Evolutionary conservation across 768 basidiomycete species (phyloP), one percentile per base, ranked within the genome.

Genomic region (Chalciporus piperatus): DNA sequence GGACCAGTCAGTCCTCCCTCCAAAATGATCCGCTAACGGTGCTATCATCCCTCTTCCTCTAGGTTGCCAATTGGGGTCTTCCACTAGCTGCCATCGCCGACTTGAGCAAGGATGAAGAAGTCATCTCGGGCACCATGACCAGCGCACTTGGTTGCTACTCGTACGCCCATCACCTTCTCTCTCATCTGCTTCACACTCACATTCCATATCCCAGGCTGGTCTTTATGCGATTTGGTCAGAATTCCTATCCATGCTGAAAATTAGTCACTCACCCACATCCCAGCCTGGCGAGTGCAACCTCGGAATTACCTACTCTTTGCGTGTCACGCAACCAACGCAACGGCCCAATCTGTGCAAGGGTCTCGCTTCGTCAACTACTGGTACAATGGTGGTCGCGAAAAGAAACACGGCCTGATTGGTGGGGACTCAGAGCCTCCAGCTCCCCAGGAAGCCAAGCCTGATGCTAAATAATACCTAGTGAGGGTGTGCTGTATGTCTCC

Each of bases 41-140:
- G 30, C 40, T 27, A 41, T 46, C 35, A 37, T 37, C 35, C 19
- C 42, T 41, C 47, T 45, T 54, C 41, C 49, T 43, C 45, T 63
- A 96, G 95, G 86, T 94, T 55, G 96, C 96, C 55, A 99, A 99
- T 76, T 99, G 96, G 91, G 96, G 96, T 63, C 81, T 99, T 16
- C 96, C 96, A 52, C 73, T 98, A 35, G 96, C 96, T 62, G 96
- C 96, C 39, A 75, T 99, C 40, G 65, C 93, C 6, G 96, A 99
- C 74, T 74, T 98, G 64, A 77, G 74, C 57, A 97, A 94, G 67
- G 93, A 98, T 81, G 93, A 97, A 70, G 92, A 97, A 61, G 79
- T 92, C 66, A 99, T 99, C 60, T 98, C 95, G 45, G 96, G 95
- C 14, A 82, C 93, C 30, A 99, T 99, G 96, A 95, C 93, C 2